phyloP scores from a whole-genome alignment of 2,329 filamentous ascomycete species.

The Camillea tinctor region DNA sequence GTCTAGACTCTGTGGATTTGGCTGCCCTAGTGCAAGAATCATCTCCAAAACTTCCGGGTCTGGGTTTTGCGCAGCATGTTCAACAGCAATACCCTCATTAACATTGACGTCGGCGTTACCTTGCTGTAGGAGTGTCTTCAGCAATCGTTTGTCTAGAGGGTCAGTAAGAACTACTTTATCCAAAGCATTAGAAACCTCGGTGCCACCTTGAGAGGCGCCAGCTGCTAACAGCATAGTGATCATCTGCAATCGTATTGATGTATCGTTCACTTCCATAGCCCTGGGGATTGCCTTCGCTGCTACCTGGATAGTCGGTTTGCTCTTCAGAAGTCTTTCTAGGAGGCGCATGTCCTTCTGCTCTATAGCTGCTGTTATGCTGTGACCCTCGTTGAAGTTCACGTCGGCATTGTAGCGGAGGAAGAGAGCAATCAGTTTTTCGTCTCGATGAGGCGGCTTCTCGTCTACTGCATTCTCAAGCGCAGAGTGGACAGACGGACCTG shows the following conservation, averaged over 20 bases:
- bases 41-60: conserved; percentile 50
- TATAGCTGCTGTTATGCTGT: conserved; percentile 49
- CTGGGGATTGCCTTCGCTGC: conserved; percentile 47
- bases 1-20: conserved; percentile 43
- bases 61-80: conserved; percentile 37
- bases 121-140: conserved; percentile 48
- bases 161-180: conserved; percentile 41
- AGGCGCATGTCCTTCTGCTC: conserved; percentile 46
- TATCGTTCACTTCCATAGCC: conserved; percentile 47
- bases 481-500: conserved; percentile 45
- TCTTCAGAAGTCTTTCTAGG: conserved; percentile 43
- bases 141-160: conserved; percentile 49
- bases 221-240: conserved; percentile 45
- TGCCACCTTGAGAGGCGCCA: conserved; percentile 42
- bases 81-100: conserved; percentile 43
- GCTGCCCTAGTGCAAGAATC: conserved; percentile 46
- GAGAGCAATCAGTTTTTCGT: conserved; percentile 51
- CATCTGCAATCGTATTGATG: conserved; percentile 45
- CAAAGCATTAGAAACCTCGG: conserved; percentile 44
- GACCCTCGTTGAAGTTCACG: conserved; percentile 52
- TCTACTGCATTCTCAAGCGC: conserved; percentile 54
- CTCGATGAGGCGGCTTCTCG: conserved; percentile 45
- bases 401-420: conserved; percentile 53
- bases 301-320: conserved; percentile 46
- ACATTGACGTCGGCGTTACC: conserved; percentile 55